A percentile compares a stretch with the other conserved stretches of the same genome.
phyloP scores from a whole-genome alignment of 2,329 filamentous ascomycete genomes.

The Fusarium agapanthi region DNA sequence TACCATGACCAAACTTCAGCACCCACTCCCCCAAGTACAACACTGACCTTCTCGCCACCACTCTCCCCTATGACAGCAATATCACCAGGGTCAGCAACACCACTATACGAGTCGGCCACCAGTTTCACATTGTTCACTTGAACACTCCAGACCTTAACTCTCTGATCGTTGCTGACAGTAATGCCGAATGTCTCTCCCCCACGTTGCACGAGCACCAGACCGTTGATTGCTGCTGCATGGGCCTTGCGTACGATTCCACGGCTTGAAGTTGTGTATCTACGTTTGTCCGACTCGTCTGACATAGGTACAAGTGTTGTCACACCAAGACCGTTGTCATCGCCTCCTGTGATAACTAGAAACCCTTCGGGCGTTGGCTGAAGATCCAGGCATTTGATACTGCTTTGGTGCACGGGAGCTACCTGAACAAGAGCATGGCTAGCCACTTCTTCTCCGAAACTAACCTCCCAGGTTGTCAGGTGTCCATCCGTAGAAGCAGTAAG shows the following conservation, averaged over 20 bases:
- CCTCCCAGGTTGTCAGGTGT: conserved; percentile 58
- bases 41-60: conserved; percentile 1
- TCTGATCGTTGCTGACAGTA: conserved; percentile 68
- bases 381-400: conserved; percentile 75
- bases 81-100: conserved; percentile 67
- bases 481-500: conserved; percentile 86
- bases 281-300: conserved; percentile 18
- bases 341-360: conserved; percentile 74
- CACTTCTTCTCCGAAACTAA: conserved; percentile 5
- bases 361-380: conserved; percentile 46
- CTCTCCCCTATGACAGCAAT: conserved; percentile 36
- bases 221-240: conserved; percentile 78
- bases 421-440: conserved; percentile 42
- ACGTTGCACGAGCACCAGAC: conserved; percentile 52
- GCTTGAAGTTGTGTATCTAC: conserved; percentile 35
- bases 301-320: conserved; percentile 52
- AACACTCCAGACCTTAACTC: conserved; percentile 64
- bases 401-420: conserved; percentile 74
- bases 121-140: conserved; percentile 47
- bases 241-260: conserved; percentile 55
- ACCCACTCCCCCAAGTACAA: conserved; percentile 39
- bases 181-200: conserved; percentile 45
- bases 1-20: conserved; percentile 39
- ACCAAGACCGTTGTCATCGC: conserved; percentile 86
- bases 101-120: conserved; percentile 62